Base-by-base conservation (phyloP, 768 basidiomycete genomes). In the Hortiboletus campestris region DNA sequence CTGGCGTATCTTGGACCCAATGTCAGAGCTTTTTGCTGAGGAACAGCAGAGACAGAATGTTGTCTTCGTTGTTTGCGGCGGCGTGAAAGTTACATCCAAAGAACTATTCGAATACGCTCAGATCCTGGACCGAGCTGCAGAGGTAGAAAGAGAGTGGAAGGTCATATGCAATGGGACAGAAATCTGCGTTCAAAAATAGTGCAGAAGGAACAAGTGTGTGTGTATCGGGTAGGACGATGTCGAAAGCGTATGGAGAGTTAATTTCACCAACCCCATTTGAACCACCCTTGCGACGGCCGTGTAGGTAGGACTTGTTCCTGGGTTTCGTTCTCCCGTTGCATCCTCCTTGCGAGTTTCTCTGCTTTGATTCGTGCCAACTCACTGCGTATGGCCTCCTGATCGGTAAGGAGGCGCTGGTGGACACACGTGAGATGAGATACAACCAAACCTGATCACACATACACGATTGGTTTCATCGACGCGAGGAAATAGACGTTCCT, bases 321-420 rank as follows among this genome's bases (percentile, higher is more conserved):
- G 53, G 72, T 62, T 56, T 75, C 76, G 60, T 59, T 79, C 67
- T 78, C 76, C 51, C 76, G 74, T 42, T 81, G 76, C 39, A 75
- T 69, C 55, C 65, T 76, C 49, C 70, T 69, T 46, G 75, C 74
- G 6, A 81, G 75, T 54, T 80, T 81, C 61, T 85, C 82, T 4
- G 83, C 80, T 60, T 84, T 87, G 59, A 91, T 86, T 57, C 86
- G 81, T 31, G 84, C 84, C 44, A 91, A 71, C 66, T 91, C 89
- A 58, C 81, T 83, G 53, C 83, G 79, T 19, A 91, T 75, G 32
- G 80, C 81, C 43, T 73, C 76, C 56, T 86, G 84, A 63, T 89
- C 84, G 25, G 80, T 84, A 5, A 88, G 89, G 40, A 91, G 70
- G 48, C 73, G 76, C 84, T 89, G 45, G 19, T 6, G 22, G 63